phyloP scores from a whole-genome alignment of 2,329 filamentous ascomycete species.

The Trichoderma guizhouense region DNA sequence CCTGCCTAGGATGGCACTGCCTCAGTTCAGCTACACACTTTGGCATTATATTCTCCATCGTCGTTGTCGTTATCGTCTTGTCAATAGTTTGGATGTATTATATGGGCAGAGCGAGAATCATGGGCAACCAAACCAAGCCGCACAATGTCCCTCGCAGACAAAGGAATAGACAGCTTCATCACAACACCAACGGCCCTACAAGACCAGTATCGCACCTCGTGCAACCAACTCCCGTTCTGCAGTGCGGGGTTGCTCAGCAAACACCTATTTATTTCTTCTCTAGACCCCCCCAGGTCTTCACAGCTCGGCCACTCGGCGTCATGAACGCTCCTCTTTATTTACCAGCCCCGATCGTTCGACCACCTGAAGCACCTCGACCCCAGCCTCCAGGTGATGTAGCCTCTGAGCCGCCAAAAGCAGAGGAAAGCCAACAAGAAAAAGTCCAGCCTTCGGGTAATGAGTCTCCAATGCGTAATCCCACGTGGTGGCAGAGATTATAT shows the following conservation, averaged over 20 bases:
- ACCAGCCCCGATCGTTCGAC: background rate
- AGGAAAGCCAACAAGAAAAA: background rate
- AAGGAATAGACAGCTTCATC: background rate
- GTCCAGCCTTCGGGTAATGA: background rate
- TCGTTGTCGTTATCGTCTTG: conserved; percentile 30
- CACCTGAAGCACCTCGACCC: background rate
- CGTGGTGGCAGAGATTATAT: conserved; percentile 30
- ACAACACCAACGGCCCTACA: background rate
- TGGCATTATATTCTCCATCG: conserved; percentile 39
- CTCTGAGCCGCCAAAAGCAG: background rate
- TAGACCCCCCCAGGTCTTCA: background rate
- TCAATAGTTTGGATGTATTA: conserved; percentile 35
- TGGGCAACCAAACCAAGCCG: background rate
- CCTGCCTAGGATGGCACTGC: conserved; percentile 39
- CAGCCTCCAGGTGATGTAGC: background rate
- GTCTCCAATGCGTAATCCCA: conserved; percentile 21
- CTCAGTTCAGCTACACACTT: conserved; percentile 36
- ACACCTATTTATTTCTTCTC: background rate
- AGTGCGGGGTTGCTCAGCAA: background rate
- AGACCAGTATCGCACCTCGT: background rate
- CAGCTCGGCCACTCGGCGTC: background rate
- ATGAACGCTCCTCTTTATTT: background rate
- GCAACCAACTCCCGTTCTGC: background rate
- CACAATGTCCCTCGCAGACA: conserved; percentile 18
- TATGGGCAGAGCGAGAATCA: conserved; percentile 25